These are phyloP conservation scores for Triangularia setosa DNA, from an alignment of 2,329 filamentous ascomycete species.

Conservation along the genomic window DNA sequence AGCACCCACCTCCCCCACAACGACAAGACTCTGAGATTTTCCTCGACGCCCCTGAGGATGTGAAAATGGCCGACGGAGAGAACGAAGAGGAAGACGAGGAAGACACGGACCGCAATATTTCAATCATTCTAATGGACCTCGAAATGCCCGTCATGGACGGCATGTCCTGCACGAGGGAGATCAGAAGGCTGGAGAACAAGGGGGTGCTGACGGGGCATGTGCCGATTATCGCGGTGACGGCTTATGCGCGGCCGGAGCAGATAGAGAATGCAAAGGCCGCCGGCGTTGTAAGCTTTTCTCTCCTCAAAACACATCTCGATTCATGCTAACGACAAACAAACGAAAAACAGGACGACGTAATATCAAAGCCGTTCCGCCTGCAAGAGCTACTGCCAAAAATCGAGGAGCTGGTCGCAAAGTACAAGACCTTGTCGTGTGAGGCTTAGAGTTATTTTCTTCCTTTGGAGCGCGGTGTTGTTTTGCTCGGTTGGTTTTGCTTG, in stretches of 20 bases:
- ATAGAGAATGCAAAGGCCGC: constrained; percentile 66
- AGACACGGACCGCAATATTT: constrained; percentile 45
- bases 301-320: not conserved
- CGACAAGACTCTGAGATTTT: not conserved
- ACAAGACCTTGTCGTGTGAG: constrained; percentile 4
- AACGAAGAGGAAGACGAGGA: not conserved
- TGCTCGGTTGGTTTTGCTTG: too few relatives aligned
- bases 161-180: constrained; percentile 65
- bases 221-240: constrained; percentile 80
- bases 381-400: constrained; percentile 67
- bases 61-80: not conserved
- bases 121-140: constrained; percentile 73
- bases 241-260: constrained; percentile 72
- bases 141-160: constrained; percentile 83
- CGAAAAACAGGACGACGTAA: constrained; percentile 59
- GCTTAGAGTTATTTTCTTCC: not conserved
- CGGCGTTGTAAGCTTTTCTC: constrained; percentile 60
- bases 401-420: constrained; percentile 44
- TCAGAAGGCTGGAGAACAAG: constrained; percentile 62
- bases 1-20: not conserved
- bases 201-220: constrained; percentile 61
- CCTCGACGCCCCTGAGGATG: not conserved
- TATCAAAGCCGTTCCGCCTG: constrained; percentile 77
- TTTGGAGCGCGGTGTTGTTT: too few relatives aligned
- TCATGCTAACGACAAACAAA: constrained; percentile 19